Evolutionary conservation across 495 filamentous ascomycete species (phyloP), one percentile per base, ranked within the genome.

Genomic region (Staphylotrichum longicolle): DNA sequence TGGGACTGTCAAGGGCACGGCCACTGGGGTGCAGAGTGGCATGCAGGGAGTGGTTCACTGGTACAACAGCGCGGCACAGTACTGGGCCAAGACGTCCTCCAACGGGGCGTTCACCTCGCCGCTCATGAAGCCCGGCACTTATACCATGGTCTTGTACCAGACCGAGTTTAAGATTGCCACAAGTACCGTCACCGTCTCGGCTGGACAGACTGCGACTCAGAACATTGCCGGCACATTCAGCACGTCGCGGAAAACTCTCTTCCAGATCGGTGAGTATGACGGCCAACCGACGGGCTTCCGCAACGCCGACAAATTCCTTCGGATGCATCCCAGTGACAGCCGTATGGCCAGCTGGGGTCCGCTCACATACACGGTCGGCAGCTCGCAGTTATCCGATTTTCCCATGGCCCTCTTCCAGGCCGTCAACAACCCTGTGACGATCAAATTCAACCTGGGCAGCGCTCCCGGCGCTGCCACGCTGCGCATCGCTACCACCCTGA

Each of bases 121-220:
- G 0, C 72, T 79, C 27, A 88, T 89, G 86, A 88, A 87, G 66
- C 78, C 84, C 0, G 86, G 86, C 5, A 83, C 82, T 0, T 89
- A 88, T 70, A 84, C 82, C 2, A 87, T 87, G 83, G 79, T 83
- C 5, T 77, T 88, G 30, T 89, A 88, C 70, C 83, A 86, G 58
- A 83, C 78, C 57, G 86, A 89, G 65, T 83, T 78, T 70, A 74
- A 77, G 33, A 82, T 86, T 4, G 83, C 82, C 9, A 77, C 74
- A 1, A 72, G 73, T 1, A 76, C 77, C 1, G 81, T 88, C 6
- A 79, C 73, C 1, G 83, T 88, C 12, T 75, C 71, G 0, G 83
- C 85, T 1, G 85, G 83, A 2, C 69, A 74, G 30, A 82, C 80
- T 2, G 79, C 77, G 0, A 81, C 73, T 3, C 77, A 79, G 51